Evolutionary conservation across 257 asterid species (phyloP), one percentile per base, ranked within the genome.

Genomic region (Thymus mandschuricus): DNA sequence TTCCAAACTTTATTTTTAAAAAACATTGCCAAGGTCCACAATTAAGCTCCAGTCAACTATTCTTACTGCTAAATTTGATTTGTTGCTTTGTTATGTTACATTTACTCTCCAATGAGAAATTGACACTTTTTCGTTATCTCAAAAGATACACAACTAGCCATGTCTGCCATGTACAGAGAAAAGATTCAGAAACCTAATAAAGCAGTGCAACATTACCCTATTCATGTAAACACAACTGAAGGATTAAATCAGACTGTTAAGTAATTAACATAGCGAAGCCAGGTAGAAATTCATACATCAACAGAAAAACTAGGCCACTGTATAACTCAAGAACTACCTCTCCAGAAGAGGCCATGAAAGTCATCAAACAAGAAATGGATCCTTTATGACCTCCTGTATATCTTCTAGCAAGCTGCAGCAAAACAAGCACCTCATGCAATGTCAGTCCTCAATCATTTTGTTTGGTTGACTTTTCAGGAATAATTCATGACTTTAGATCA

Each of bases 361-460:
- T 91, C 96, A 94, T 89, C 82, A 94, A 81, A 81, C 99, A 94
- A 86, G 96, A 83, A 80, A 91, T 80, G 60, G 96, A 78, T 38
- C 99, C 99, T 83, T 91, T 94, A 57, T 94, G 99, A 44, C 98
- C 99, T 79, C 99, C 99, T 29, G 97, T 91, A 65, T 94, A 94
- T 74, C 99, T 91, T 78, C 98, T 86, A 67, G 97, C 96, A 70
- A 94, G 97, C 99, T 95, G 85, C 76, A 81, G 50, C 54, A 56
- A 72, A 69, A 28, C 35, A 79, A 51, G 75, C 48, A 60, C 33
- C 68, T 13, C 69, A 55, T 35, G 49, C 48, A 44, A 70, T 60
- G 80, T 41, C 60, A 72, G 15, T 60, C 35, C 38, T 44, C 69
- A 30, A 21, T 62, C 66, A 67, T 75, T 72, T 28, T 34, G 31